Base-by-base conservation (phyloP, 495 filamentous ascomycete species). In the Mytilinidion resinicola region DNA sequence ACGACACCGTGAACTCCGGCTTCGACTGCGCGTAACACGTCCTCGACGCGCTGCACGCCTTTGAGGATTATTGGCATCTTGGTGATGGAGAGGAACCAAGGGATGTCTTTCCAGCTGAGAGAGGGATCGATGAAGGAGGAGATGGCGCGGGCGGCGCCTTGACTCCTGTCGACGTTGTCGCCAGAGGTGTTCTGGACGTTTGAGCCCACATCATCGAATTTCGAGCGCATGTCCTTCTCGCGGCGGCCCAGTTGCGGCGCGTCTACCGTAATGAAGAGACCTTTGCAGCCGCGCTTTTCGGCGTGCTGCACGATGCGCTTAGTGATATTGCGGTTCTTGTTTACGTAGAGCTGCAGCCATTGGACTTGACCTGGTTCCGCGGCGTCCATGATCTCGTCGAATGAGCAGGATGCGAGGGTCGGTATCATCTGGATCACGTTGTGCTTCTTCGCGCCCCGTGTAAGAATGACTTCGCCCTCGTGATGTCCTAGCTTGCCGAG, bases 261-360 rank as follows among this genome's bases (percentile, higher is more conserved):
- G 67, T 99, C 93, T 43, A 99, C 93, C 5, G 93, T 99, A 74
- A 99, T 96, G 78, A 97, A 97, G 8, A 99, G 81, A 7, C 87
- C 93, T 74, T 92, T 96, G 78, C 92, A 96, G 30, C 93, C 95
- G 55, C 92, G 85, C 65, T 77, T 78, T 72, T 97, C 95, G 63
- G 95, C 95, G 71, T 96, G 90, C 72, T 88, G 68, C 20, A 99
- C 85, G 65, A 99, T 97, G 57, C 83, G 79, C 74, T 89, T 81
- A 21, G 93, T 99, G 69, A 97, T 91, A 43, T 78, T 82, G 51
- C 95, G 86, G 77, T 99, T 86, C 70, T 96, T 92, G 80, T 99
- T 99, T 55, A 99, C 93, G 76, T 99, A 99, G 0, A 99, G 81
- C 73, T 99, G 93, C 49, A 99, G 76, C 95, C 95, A 97, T 72